Percentiles rank a stretch among this genome's conserved stretches.
Conservation (phyloP, 768 basidiomycete species). For the Collybia sordida region DNA sequence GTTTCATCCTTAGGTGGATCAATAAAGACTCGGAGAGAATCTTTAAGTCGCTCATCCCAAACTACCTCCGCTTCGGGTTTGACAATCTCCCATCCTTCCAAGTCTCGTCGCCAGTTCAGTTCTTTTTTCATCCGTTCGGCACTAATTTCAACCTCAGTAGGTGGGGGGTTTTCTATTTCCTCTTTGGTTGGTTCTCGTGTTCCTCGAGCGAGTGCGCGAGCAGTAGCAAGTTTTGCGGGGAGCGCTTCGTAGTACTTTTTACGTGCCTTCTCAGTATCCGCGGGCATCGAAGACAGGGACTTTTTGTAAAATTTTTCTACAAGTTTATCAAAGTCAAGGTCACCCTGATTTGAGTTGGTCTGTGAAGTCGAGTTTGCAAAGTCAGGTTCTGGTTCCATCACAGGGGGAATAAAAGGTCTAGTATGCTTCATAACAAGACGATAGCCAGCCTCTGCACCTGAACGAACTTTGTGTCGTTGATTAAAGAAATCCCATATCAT, state of each 20-base stretch:
- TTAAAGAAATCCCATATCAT: slow-evolving; percentile 96
- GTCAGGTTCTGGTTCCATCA: slow-evolving; percentile 14
- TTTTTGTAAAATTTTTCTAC: slow-evolving; percentile 70
- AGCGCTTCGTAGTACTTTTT: slow-evolving; percentile 76
- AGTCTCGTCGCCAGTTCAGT: slow-evolving; percentile 76
- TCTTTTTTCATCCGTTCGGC: slow-evolving; percentile 91
- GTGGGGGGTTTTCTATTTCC: slow-evolving; percentile 74
- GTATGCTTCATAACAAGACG: slow-evolving; percentile 61
- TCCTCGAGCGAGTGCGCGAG: slow-evolving; percentile 74
- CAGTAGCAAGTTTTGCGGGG: slow-evolving; percentile 61
- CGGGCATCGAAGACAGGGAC: slow-evolving; percentile 51
- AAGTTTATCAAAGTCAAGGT: slow-evolving; percentile 73
- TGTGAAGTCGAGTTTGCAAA: slow-evolving; percentile 23
- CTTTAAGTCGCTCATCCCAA: slow-evolving; percentile 78
- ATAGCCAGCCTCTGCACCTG: slow-evolving; percentile 83
- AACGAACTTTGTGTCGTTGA: slow-evolving; percentile 73
- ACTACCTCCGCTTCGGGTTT: slow-evolving; percentile 57
- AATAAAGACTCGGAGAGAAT: slow-evolving; percentile 60
- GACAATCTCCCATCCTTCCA: slow-evolving; percentile 78
- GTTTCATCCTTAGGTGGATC: slow-evolving; percentile 26
- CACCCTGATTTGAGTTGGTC: slow-evolving; percentile 34
- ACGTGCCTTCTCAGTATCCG: slow-evolving; percentile 67
- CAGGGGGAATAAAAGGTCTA: slow-evolving; percentile 54
- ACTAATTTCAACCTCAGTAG: slow-evolving; percentile 85
- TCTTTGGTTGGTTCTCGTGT: slow-evolving; percentile 84